Evolutionary conservation across 2,329 filamentous ascomycete species (phyloP).

Genomic region (Neofusicoccum parvum): DNA sequence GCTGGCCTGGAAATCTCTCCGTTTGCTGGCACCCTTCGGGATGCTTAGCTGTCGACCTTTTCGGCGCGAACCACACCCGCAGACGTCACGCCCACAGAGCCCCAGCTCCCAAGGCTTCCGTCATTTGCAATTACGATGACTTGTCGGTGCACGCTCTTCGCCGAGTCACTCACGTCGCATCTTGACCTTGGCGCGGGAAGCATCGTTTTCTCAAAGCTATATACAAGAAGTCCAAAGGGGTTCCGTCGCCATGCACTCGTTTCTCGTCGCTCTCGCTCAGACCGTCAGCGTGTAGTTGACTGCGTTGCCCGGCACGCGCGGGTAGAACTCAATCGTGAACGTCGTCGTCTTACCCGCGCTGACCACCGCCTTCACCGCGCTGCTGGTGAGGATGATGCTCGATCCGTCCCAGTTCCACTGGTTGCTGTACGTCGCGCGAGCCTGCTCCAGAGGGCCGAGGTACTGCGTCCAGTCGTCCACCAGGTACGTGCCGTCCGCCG

Average conservation of each 20-base stretch:
- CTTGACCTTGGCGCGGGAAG: neutral
- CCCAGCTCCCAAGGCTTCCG: too few species aligned
- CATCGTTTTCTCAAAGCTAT: neutral
- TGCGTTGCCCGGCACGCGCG: conserved; percentile 52
- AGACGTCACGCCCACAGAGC: too few species aligned
- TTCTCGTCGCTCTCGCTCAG: conserved; percentile 23
- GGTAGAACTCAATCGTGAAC: conserved; percentile 60
- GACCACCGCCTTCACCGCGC: conserved; percentile 51
- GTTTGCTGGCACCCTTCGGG: neutral
- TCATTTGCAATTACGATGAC: too few species aligned
- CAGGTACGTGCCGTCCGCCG: conserved; percentile 52
- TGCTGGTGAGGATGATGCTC: conserved; percentile 50
- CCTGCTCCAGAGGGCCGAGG: conserved; percentile 55
- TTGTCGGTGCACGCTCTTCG: too few species aligned
- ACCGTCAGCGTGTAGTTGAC: conserved; percentile 53
- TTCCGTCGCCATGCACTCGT: neutral
- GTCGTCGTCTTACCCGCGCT: conserved; percentile 47
- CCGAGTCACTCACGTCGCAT: too few species aligned
- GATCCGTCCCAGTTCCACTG: conserved; percentile 56
- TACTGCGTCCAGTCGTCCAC: conserved; percentile 61
- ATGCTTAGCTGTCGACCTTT: neutral
- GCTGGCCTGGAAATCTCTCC: neutral
- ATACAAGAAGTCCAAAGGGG: neutral
- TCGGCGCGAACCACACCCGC: neutral
- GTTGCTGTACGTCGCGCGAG: conserved; percentile 48